A percentile compares a stretch with the other conserved stretches of the same genome.
Evolutionary conservation across 108 stramenopile genomes (phyloP).

Genomic region (Pseudonitzschia multiseries): DNA sequence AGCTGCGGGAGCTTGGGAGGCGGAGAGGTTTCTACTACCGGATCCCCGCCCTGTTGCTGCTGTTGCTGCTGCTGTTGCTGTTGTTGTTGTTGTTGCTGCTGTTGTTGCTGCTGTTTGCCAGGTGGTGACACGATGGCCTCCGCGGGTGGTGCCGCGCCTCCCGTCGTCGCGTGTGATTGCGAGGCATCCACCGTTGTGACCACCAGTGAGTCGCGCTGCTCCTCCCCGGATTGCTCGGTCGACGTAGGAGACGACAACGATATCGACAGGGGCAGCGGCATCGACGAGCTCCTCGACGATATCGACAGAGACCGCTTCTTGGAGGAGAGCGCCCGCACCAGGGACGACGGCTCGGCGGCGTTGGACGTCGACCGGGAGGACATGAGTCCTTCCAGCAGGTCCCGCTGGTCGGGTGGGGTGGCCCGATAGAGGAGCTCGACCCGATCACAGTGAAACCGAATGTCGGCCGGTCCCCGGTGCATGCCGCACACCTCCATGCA

Average conservation of each 20-base stretch:
- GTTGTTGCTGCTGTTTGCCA: neutral
- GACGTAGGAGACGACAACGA: too few species aligned
- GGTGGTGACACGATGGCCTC: neutral
- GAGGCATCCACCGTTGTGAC: too few species aligned
- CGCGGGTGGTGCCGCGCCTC: neutral
- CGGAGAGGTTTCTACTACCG: too few species aligned
- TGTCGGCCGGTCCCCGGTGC: neutral
- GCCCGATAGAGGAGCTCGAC: constrained; percentile 3
- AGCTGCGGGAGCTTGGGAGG: neutral
- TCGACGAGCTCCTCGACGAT: neutral
- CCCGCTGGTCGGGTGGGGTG: neutral
- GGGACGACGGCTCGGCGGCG: neutral
- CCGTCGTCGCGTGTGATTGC: too few species aligned
- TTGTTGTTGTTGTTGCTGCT: too few species aligned
- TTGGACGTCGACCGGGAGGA: neutral
- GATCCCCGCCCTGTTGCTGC: too few species aligned
- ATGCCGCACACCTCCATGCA: neutral
- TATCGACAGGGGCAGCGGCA: too few species aligned
- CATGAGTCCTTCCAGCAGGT: neutral
- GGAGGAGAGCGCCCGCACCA: neutral
- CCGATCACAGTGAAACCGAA: neutral
- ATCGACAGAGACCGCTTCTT: neutral
- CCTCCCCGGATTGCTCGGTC: too few species aligned
- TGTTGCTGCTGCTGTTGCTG: too few species aligned
- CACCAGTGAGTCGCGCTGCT: too few species aligned